Evolutionary conservation across 2,329 filamentous ascomycete species (phyloP), one percentile per base, ranked within the genome.

Genomic region (Aureobasidium sp.): DNA sequence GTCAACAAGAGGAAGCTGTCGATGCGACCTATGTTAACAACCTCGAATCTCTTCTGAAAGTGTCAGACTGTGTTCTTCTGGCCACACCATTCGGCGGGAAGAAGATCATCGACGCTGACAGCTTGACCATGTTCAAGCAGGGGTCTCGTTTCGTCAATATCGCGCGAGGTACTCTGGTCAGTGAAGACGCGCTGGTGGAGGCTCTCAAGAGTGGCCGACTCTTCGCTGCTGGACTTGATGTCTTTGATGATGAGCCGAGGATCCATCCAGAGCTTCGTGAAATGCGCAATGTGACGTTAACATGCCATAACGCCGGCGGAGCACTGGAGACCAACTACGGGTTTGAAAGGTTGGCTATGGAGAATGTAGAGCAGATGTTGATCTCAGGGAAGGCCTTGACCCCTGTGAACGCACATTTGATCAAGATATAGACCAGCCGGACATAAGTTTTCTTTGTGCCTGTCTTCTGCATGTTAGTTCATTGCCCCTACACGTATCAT

Each of bases 131-230:
- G 57, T 81, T 87, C 67, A 82, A 81, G 66, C 73, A 67, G 1
- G 85, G 84, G 0, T 75, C 79, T 2, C 74, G 85, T 0, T 78
- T 89, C 49, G 83, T 89, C 36, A 89, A 89, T 67, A 80, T 89
- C 34, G 85, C 86, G 8, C 75, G 86, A 9, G 86, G 86, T 0
- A 81, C 79, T 36, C 76, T 89, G 4, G 81, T 89, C 3, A 84
- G 88, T 64, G 85, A 88, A 66, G 80, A 82, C 5, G 85, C 85
- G 11, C 73, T 89, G 8, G 80, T 81, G 0, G 77, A 78, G 25
- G 85, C 85, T 4, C 72, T 89, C 11, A 80, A 85, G 58, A 68
- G 71, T 4, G 82, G 81, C 0, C 68, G 70, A 0, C 64, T 89
- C 0, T 72, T 74, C 1, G 75, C 79, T 1, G 82, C 81, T 0